Evolutionary conservation across 768 basidiomycete genomes (phyloP).

Genomic region (Zangia roseola): DNA sequence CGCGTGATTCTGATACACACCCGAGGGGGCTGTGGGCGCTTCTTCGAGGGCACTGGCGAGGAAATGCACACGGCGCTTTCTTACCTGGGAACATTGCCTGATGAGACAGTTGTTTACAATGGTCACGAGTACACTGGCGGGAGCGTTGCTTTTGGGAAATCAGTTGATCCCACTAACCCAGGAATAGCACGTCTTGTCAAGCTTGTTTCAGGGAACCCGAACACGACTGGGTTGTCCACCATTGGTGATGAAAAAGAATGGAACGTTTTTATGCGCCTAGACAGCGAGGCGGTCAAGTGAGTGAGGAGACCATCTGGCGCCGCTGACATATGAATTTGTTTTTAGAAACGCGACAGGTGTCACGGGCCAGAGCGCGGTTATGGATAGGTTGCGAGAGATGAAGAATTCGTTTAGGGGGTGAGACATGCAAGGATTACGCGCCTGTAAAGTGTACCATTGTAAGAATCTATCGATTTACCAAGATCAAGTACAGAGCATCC

Average conservation of each 20-base stretch:
- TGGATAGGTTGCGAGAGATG: conserved; percentile 72
- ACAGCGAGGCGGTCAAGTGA: conserved; percentile 61
- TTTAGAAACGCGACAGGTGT: conserved; percentile 51
- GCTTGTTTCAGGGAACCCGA: conserved; percentile 54
- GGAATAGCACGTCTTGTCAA: conserved; percentile 58
- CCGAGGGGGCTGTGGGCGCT: conserved; percentile 83
- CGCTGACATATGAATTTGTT: background rate
- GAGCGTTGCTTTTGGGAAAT: conserved; percentile 68
- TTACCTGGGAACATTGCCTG: conserved; percentile 69
- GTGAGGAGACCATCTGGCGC: conserved; percentile 21
- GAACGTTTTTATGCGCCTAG: conserved; percentile 93
- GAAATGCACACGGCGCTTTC: conserved; percentile 80
- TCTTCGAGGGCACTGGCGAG: conserved; percentile 83
- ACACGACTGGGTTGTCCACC: conserved; percentile 80
- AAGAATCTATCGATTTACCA: too few species aligned
- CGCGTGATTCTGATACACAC: conserved; percentile 1
- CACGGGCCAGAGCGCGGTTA: conserved; percentile 49
- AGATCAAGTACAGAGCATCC: too few species aligned
- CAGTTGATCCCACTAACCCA: conserved; percentile 60
- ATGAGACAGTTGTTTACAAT: conserved; percentile 77
- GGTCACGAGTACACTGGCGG: conserved; percentile 91
- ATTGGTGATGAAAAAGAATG: conserved; percentile 92
- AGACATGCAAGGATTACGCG: conserved; percentile 13
- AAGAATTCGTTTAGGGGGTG: conserved; percentile 84
- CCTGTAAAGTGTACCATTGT: background rate